These are phyloP conservation scores for Aurifilum marmelostoma DNA, from an alignment of 2,329 filamentous ascomycete genomes.

Conservation along the genomic window DNA sequence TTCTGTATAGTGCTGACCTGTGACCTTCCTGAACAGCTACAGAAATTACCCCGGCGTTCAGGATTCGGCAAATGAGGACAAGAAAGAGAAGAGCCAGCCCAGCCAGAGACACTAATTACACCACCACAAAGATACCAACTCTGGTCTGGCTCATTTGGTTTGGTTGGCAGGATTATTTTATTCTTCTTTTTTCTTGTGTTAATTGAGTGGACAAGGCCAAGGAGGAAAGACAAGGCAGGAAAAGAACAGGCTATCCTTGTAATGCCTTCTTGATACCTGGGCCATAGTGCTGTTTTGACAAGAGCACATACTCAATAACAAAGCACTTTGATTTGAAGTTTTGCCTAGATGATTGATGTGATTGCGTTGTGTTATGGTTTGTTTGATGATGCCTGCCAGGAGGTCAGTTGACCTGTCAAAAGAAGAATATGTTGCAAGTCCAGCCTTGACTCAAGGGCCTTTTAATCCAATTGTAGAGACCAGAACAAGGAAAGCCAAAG, in stretches of 20 bases:
- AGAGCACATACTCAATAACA: not conserved
- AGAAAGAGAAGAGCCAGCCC: not conserved
- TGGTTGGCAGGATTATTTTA: too few relatives aligned
- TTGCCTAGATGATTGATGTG: not conserved
- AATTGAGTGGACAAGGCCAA: not conserved
- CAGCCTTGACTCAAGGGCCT: not conserved
- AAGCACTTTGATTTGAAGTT: not conserved
- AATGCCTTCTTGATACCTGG: not conserved
- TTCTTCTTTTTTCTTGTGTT: not conserved
- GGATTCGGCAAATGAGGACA: not conserved
- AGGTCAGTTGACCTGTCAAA: too few relatives aligned
- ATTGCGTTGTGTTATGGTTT: not conserved
- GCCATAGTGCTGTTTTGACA: not conserved
- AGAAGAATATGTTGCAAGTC: not conserved
- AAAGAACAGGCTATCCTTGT: not conserved
- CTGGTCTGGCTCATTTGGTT: not conserved
- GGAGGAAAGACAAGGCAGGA: not conserved
- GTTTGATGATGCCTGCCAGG: too few relatives aligned
- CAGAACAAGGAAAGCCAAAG: not conserved
- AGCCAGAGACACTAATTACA: conserved; percentile 9
- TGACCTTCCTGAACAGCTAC: not conserved
- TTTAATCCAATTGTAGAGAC: too few relatives aligned
- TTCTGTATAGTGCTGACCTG: not conserved
- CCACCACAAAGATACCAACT: conserved; percentile 21
- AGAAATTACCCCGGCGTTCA: not conserved